Evolutionary conservation across 1,284 basidiomycete species (phyloP).

Genomic region (Ceratobasidium papillatum): DNA sequence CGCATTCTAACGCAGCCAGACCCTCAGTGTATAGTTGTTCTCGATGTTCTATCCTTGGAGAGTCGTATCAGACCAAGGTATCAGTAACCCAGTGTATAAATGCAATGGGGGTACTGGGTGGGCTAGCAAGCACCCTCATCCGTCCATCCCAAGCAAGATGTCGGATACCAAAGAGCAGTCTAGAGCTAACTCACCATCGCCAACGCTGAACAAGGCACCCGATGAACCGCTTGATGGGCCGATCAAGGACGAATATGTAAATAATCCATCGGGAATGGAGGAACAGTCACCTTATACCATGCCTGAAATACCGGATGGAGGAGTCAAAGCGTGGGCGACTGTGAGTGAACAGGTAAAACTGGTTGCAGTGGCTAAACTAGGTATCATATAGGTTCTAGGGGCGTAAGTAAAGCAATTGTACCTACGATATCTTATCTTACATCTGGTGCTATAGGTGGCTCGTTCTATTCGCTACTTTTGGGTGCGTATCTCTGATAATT

Average conservation of each 20-base stretch:
- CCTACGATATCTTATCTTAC: background rate
- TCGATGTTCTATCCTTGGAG: background rate
- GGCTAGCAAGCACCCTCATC: background rate
- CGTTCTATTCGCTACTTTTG: slow-evolving; percentile 30
- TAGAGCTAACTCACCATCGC: background rate
- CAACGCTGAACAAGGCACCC: background rate
- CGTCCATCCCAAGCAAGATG: background rate
- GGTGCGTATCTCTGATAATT: background rate
- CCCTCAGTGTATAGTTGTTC: background rate
- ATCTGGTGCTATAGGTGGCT: slow-evolving; percentile 12
- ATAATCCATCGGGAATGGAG: background rate
- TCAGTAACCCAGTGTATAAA: background rate
- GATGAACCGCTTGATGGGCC: background rate
- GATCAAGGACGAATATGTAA: background rate
- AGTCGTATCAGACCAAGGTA: too few relatives aligned
- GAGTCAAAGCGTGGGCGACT: slow-evolving; percentile 21
- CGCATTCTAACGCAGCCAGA: background rate
- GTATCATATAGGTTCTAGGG: slow-evolving; percentile 17
- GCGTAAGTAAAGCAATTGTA: slow-evolving; percentile 16
- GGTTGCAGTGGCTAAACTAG: background rate
- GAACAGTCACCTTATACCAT: background rate
- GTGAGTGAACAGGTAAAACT: background rate
- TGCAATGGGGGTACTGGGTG: background rate
- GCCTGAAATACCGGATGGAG: slow-evolving; percentile 27
- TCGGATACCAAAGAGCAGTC: background rate